Conservation (phyloP, 179 eudicot genomes). For the Silene noctiflora region DNA sequence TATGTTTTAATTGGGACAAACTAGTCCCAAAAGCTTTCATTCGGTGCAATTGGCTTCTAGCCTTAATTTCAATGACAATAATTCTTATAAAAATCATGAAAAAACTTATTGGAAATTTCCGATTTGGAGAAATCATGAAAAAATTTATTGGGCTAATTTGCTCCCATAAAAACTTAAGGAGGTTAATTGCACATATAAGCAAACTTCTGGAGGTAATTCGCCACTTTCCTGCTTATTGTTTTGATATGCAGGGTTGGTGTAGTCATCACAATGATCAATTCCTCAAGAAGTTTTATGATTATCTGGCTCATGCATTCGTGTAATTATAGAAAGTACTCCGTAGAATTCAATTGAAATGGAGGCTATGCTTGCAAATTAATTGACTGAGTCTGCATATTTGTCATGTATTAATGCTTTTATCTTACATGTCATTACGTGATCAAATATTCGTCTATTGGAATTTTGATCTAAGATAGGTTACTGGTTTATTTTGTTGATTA, state of each 20-base stretch:
- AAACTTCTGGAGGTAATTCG: too few species aligned
- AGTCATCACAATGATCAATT: background rate
- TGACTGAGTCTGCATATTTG: background rate
- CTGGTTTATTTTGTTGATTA: background rate
- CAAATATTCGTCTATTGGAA: background rate
- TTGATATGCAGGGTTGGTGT: background rate
- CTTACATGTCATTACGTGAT: background rate
- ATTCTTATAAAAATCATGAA: too few species aligned
- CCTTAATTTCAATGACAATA: too few species aligned
- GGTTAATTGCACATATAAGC: too few species aligned
- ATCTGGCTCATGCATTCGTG: background rate
- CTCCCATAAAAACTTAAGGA: too few species aligned
- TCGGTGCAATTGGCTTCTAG: too few species aligned
- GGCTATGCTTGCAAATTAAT: slow-evolving; percentile 2
- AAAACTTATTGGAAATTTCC: too few species aligned
- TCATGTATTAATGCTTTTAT: background rate
- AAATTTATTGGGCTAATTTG: too few species aligned
- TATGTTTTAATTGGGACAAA: too few species aligned
- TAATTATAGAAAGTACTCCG: too few species aligned
- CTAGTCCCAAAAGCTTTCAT: too few species aligned
- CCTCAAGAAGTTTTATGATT: background rate
- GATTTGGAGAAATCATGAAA: too few species aligned
- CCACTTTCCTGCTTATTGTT: background rate
- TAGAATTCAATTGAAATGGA: background rate
- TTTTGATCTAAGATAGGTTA: background rate